These are phyloP conservation scores for Annulohypoxylon truncatum DNA, from an alignment of 2,329 filamentous ascomycete species.

Conservation along the genomic window DNA sequence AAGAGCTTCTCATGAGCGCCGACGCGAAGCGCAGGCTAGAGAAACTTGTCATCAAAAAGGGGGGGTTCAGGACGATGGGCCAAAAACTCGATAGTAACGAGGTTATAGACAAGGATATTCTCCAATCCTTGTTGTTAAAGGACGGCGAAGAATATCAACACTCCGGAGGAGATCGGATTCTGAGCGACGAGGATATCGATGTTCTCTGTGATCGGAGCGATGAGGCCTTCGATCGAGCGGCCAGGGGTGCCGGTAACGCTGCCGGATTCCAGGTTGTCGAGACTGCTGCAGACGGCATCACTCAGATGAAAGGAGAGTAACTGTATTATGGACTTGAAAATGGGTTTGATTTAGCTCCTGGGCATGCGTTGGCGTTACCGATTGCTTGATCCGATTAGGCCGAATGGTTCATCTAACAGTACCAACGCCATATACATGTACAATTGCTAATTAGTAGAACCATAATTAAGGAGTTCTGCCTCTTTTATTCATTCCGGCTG, in stretches of 20 bases:
- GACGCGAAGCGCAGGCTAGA: conserved; percentile 93
- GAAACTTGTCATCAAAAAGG: conserved; percentile 95
- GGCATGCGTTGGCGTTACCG: conserved; percentile 23
- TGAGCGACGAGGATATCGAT: conserved; percentile 81
- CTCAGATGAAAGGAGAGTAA: conserved; percentile 43
- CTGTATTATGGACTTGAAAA: background rate
- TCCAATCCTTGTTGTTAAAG: conserved; percentile 72
- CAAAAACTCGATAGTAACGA: conserved; percentile 68
- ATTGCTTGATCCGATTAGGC: conserved; percentile 1
- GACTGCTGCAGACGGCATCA: conserved; percentile 70
- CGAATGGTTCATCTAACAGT: background rate
- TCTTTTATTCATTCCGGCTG: background rate
- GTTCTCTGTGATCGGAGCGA: conserved; percentile 81
- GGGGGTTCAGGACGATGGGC: conserved; percentile 78
- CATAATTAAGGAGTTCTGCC: background rate
- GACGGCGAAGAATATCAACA: conserved; percentile 76
- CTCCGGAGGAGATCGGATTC: conserved; percentile 70
- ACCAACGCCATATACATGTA: background rate
- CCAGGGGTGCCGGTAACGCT: conserved; percentile 79
- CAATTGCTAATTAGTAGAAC: conserved; percentile 14
- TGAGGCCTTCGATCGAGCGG: conserved; percentile 74
- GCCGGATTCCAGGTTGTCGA: conserved; percentile 82
- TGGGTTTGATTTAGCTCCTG: background rate
- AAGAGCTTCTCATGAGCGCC: conserved; percentile 84
- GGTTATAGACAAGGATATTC: conserved; percentile 68